Evolutionary conservation across 495 filamentous ascomycete genomes (phyloP).

Genomic region (Penicillium macrosclerotiorum): DNA sequence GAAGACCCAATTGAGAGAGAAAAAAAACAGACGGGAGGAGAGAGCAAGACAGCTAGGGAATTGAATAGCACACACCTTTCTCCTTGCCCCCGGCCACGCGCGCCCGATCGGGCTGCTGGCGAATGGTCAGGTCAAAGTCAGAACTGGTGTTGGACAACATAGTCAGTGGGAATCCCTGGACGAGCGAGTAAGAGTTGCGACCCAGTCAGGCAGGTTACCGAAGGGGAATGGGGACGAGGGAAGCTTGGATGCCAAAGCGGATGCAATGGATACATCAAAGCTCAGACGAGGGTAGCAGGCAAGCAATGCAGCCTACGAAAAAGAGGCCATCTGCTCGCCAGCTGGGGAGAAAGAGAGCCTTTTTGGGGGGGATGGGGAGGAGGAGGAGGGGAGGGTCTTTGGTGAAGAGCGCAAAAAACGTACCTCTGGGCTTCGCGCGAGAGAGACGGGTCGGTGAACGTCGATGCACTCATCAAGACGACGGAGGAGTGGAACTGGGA

Average conservation of each 20-base stretch:
- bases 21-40: too few species aligned
- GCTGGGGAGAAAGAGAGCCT: too few species aligned
- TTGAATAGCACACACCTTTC: conserved; percentile 48
- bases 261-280: too few species aligned
- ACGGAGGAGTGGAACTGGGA: conserved; percentile 27
- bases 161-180: conserved; percentile 39
- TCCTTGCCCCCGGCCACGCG: conserved; percentile 72
- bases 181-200: conserved; percentile 33
- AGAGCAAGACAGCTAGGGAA: neutral
- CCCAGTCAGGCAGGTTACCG: conserved; percentile 8
- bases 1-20: conserved; percentile 3
- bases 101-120: conserved; percentile 64
- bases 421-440: conserved; percentile 45
- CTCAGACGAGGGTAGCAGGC: too few species aligned
- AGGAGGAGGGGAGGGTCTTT: neutral
- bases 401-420: conserved; percentile 6
- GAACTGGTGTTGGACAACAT: conserved; percentile 45
- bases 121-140: conserved; percentile 62
- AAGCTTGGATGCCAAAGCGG: too few species aligned
- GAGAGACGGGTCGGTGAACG: conserved; percentile 46
- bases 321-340: too few species aligned
- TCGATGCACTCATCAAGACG: conserved; percentile 51
- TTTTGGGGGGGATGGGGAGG: too few species aligned
- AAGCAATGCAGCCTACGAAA: too few species aligned
- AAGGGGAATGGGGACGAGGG: conserved; percentile 4